Conservation (phyloP, 202 grass and related monocot genomes). For the Panicum hallii region DNA sequence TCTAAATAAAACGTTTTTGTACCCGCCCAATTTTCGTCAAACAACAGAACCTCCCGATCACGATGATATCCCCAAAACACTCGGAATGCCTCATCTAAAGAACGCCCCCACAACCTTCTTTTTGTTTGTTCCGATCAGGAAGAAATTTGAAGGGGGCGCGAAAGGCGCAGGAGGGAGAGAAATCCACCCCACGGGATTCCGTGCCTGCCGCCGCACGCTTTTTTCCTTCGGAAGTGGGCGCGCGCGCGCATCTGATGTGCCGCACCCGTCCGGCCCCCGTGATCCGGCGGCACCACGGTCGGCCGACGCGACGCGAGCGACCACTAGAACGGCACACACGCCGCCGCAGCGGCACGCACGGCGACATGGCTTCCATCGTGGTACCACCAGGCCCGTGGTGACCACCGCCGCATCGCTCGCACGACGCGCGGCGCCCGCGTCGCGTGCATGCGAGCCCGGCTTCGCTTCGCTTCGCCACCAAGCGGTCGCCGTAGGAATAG, state of each 20-base stretch:
- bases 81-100: too few relatives aligned
- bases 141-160: too few relatives aligned
- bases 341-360: not conserved
- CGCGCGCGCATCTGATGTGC: not conserved
- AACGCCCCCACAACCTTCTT: too few relatives aligned
- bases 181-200: not conserved
- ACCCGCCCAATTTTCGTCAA: too few relatives aligned
- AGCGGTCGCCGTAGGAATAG: not conserved
- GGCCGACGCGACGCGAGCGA: not conserved
- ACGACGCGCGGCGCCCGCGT: not conserved
- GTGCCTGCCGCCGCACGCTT: not conserved
- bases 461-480: slow-evolving; percentile 4
- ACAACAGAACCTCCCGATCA: too few relatives aligned
- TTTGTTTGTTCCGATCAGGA: too few relatives aligned
- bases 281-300: not conserved
- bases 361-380: not conserved
- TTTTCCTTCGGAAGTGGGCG: not conserved
- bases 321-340: not conserved
- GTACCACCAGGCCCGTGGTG: not conserved
- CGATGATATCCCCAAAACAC: too few relatives aligned
- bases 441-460: not conserved
- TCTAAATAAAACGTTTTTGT: too few relatives aligned
- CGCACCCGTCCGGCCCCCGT: not conserved
- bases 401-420: not conserved
- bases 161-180: not conserved